Conservation (phyloP, 2,329 filamentous ascomycete genomes). For the Tolypocladium inflatum region DNA sequence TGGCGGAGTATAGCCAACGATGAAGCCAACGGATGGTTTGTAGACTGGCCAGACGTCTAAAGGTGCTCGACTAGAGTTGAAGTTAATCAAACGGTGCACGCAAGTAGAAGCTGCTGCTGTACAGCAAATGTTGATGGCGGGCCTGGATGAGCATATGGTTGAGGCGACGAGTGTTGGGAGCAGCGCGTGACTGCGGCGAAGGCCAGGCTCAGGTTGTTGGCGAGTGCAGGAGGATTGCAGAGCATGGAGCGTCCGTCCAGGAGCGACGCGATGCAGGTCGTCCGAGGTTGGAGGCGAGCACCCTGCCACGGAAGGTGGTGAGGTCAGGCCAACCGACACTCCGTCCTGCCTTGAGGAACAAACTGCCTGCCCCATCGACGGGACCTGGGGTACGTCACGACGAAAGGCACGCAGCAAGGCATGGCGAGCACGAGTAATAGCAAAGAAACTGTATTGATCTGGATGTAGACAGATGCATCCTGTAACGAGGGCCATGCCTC, state of each 20-base stretch:
- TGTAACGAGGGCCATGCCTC: constrained; percentile 1
- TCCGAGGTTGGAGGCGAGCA: background rate
- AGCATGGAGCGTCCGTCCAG: background rate
- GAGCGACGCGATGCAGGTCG: background rate
- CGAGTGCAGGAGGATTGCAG: background rate
- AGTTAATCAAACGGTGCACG: background rate
- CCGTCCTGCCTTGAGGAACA: background rate
- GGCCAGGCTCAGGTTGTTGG: background rate
- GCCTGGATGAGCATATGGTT: background rate
- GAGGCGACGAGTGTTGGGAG: background rate
- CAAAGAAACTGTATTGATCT: constrained; percentile 5
- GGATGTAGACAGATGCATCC: constrained; percentile 6
- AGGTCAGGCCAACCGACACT: background rate
- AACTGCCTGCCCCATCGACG: background rate
- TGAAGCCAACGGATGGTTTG: background rate
- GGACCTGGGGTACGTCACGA: background rate
- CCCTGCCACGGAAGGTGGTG: background rate
- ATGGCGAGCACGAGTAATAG: background rate
- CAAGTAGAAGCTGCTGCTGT: background rate
- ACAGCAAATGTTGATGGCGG: background rate
- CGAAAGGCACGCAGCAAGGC: background rate
- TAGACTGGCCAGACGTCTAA: constrained; percentile 4
- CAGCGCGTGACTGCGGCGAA: background rate
- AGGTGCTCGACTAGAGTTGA: constrained; percentile 1
- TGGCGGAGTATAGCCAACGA: background rate